phyloP scores from a whole-genome alignment of 352 stramenopile species.

The Elongisporangium senticosum region DNA sequence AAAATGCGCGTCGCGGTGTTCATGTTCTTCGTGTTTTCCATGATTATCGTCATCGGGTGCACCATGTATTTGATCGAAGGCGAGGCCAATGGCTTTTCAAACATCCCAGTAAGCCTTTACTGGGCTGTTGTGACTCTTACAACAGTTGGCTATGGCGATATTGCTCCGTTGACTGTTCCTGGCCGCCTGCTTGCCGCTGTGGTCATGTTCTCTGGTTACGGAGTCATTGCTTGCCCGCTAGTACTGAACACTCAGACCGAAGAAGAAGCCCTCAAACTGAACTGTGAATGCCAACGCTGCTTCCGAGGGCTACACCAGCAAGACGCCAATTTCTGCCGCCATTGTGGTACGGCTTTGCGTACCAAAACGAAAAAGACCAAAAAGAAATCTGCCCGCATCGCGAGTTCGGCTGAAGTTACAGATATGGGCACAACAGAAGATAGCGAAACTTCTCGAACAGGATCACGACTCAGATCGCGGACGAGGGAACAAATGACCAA shows the following conservation, averaged over 20 bases:
- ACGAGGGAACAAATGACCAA: neutral
- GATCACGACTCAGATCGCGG: neutral
- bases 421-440: neutral
- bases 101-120: slow-evolving; percentile 48
- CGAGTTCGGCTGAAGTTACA: neutral
- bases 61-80: slow-evolving; percentile 84
- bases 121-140: slow-evolving; percentile 52
- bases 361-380: slow-evolving; percentile 20
- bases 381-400: slow-evolving; percentile 12
- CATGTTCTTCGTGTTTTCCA: slow-evolving; percentile 63
- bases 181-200: slow-evolving; percentile 41
- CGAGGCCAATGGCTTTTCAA: slow-evolving; percentile 70
- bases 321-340: slow-evolving; percentile 43
- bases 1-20: slow-evolving; percentile 77
- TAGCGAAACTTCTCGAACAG: neutral
- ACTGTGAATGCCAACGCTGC: slow-evolving; percentile 32
- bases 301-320: slow-evolving; percentile 43
- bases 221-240: slow-evolving; percentile 42
- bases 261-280: slow-evolving; percentile 26
- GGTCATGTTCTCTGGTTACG: slow-evolving; percentile 50
- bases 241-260: slow-evolving; percentile 33
- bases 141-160: slow-evolving; percentile 51
- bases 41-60: slow-evolving; percentile 79
- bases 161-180: slow-evolving; percentile 36
- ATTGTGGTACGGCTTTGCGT: slow-evolving; percentile 31